Percentiles rank a stretch among this genome's conserved stretches.
Conservation (phyloP, 2,329 filamentous ascomycete species). For the Pestalotiopsis sp. region DNA sequence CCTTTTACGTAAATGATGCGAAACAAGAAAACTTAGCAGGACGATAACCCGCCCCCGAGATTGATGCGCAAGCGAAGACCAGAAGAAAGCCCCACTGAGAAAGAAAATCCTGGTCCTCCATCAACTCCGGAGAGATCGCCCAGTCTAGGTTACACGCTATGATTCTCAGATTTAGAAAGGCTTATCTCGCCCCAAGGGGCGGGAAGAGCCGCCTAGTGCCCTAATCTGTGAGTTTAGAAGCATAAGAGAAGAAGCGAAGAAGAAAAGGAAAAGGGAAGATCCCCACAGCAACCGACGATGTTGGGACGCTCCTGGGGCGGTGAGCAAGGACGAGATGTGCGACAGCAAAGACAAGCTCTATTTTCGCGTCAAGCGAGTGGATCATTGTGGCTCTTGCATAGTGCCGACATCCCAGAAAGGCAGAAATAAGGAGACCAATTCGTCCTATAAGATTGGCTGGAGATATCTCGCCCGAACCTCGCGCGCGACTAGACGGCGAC, state of each 20-base stretch:
- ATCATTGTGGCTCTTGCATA: background rate
- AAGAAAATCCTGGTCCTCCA: background rate
- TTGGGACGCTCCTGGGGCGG: background rate
- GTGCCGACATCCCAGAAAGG: background rate
- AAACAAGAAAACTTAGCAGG: background rate
- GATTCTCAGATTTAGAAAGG: background rate
- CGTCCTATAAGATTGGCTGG: background rate
- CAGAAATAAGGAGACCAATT: background rate
- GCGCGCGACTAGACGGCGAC: background rate
- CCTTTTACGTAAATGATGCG: background rate
- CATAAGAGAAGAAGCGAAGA: background rate
- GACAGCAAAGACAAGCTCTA: background rate
- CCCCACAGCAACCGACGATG: background rate
- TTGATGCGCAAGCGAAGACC: background rate
- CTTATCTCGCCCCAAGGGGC: background rate
- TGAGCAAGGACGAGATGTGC: background rate
- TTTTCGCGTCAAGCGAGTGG: background rate
- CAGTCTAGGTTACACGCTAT: background rate
- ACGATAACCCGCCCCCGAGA: background rate
- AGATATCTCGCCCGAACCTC: slow-evolving; percentile 4
- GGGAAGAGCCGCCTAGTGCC: background rate
- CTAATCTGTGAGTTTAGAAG: background rate
- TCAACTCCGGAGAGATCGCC: background rate
- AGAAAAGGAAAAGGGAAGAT: background rate
- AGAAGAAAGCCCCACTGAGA: background rate